These are phyloP conservation scores for Paxillus ammoniavirescens DNA, from an alignment of 768 basidiomycete genomes.

Conservation along the genomic window DNA sequence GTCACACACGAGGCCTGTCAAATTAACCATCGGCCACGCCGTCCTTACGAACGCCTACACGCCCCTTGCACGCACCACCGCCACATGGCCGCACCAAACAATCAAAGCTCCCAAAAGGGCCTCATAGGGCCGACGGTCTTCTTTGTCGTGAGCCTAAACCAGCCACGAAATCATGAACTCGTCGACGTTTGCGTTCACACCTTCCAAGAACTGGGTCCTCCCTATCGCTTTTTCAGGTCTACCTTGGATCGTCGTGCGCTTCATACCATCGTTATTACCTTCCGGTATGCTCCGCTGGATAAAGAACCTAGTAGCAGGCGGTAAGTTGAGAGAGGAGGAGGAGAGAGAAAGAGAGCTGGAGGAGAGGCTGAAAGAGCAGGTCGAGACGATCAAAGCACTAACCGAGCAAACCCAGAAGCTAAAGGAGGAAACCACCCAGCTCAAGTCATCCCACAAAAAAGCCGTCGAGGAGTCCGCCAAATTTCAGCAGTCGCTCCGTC, in stretches of 20 bases:
- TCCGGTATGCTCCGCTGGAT: not conserved
- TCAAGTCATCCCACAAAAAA: conserved; percentile 5
- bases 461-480: conserved; percentile 8
- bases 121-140: conserved; percentile 25
- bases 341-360: conserved; percentile 12
- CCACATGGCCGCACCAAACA: conserved; percentile 29
- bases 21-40: conserved; percentile 2
- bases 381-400: conserved; percentile 2
- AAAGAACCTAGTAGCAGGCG: not conserved
- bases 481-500: conserved; percentile 18
- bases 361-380: conserved; percentile 16
- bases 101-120: conserved; percentile 8
- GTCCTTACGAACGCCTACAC: not conserved
- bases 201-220: conserved; percentile 27
- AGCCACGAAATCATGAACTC: conserved; percentile 26
- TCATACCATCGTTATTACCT: conserved; percentile 7
- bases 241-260: conserved; percentile 21
- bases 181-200: conserved; percentile 25
- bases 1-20: conserved; percentile 19
- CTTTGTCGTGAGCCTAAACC: conserved; percentile 19
- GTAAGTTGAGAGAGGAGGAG: conserved; percentile 21
- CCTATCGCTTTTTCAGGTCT: conserved; percentile 30
- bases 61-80: conserved; percentile 11
- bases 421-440: conserved; percentile 16
- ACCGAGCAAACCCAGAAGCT: conserved; percentile 18